Base-by-base conservation (phyloP, 2,329 filamentous ascomycete genomes). In the Colletotrichum camelliae region DNA sequence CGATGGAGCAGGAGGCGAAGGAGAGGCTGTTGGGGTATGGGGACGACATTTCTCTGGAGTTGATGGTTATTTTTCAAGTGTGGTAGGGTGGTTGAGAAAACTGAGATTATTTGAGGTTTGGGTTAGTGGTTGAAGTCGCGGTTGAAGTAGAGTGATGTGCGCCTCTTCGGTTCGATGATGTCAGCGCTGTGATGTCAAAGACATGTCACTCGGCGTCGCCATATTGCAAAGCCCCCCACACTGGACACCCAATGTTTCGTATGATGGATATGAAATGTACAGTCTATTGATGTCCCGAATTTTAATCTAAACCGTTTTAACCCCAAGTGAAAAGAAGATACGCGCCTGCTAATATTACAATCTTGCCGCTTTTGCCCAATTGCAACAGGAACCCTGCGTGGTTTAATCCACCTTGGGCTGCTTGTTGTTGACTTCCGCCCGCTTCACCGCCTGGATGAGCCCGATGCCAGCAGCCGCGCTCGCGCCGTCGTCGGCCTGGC, bases 1-100 rank as follows among this genome's bases (percentile, higher is more conserved):
- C 81, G 29, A 92, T 88, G 9, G 89, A 92, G 82, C 89, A 90
- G 73, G 88, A 88, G 60, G 90, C 91, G 77, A 90, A 91, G 71
- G 88, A 89, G 21, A 87, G 83, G 5, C 89, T 89, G 31, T 74
- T 76, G n/a, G 29, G 15, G 58, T 73, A 65, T 8, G 39, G 69
- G 7, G 69, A 43, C 1, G 62, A 27, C 24, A 27, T 27, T 27
- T 27, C 24, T 27, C 24, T 27, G 24, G 24, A 27, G 24, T 27
- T 27, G 24, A 27, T 27, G 24, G 24, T 27, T 27, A 27, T 27
- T 27, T 27, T 27, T 27, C 24, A 27, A 27, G 24, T 27, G 24
- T 27, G 4, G 24, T 8, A 39, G 4, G 7, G 18, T 8, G 1
- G 7, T 16, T 16, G 4, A 16, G 15, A 8, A 33, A 33, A 39